Conservation (phyloP, 106 monocot species). For the Dendrobium catenatum region DNA sequence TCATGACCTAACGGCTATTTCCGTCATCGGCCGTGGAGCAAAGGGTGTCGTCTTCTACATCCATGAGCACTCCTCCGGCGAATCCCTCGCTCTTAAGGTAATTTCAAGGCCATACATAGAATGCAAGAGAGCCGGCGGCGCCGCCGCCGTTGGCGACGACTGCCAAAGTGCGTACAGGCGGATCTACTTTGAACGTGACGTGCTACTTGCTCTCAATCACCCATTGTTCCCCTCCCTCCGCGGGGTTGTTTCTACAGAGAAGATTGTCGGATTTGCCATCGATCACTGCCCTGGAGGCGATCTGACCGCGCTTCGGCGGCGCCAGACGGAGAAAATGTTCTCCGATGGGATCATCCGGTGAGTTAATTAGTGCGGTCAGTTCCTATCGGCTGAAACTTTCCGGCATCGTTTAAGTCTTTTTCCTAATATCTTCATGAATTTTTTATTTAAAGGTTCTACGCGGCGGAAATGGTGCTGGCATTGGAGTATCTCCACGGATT, state of each 20-base stretch:
- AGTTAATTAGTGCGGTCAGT: not conserved
- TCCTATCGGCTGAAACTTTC: not conserved
- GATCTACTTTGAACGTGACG: constrained; percentile 80
- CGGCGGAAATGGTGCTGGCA: constrained; percentile 85
- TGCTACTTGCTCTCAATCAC: constrained; percentile 46
- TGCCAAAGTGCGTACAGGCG: constrained; percentile 41
- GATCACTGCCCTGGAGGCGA: constrained; percentile 69
- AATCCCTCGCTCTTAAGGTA: constrained; percentile 48
- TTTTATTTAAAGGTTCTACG: constrained; percentile 62
- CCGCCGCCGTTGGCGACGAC: not conserved
- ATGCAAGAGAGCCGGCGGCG: constrained; percentile 5
- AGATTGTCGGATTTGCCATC: constrained; percentile 74
- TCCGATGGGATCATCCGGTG: constrained; percentile 72
- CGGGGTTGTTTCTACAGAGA: constrained; percentile 67
- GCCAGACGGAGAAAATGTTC: constrained; percentile 75
- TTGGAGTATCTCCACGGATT: constrained; percentile 68
- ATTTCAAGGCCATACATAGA: constrained; percentile 43
- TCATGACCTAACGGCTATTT: constrained; percentile 33
- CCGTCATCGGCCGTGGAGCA: constrained; percentile 86
- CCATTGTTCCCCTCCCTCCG: constrained; percentile 73
- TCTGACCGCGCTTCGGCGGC: constrained; percentile 40
- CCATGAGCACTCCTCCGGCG: not conserved
- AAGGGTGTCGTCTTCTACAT: constrained; percentile 90
- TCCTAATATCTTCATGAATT: not conserved
- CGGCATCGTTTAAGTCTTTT: not conserved